Base-by-base conservation (phyloP, 208 protist species). In the Trypanosoma theileri region DNA sequence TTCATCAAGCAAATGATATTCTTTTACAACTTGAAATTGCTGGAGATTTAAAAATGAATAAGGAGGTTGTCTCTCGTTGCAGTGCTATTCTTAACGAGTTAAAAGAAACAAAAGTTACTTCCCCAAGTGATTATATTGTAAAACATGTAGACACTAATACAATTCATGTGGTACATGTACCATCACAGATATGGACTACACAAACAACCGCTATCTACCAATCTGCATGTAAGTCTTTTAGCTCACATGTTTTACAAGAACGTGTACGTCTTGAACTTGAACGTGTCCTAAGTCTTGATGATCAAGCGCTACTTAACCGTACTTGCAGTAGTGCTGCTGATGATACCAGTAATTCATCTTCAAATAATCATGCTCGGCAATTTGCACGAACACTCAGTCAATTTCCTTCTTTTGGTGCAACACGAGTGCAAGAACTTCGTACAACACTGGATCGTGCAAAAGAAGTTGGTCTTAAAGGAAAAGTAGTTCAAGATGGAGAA, bases 1-100 rank as follows among this genome's bases (percentile, higher is more conserved):
- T 94, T 50, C 85, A 87, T 26, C 75, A 75, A 1, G 81, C 80
- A 31, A 94, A 94, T 66, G 85, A 89, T 53, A 70, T 90, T 41
- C 44, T 94, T 7, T 50, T 81, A 22, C 56, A 65, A 17, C 74
- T 88, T 60, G 56, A 62, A 7, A 71, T 86, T 50, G 81, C 79
- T 10, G 63, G 79, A 42, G 71, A 83, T 60, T 41, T 59, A 1
- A 63, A 52, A 1, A 40, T 10, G 8, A 68, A 28, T 31, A 53
- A 61, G 31, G 64, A 69, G 17, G 26, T 61, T 45, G 71, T 76
- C 4, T 8, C n/a, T 17, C 48, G 58, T 46, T 66, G 71, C 28
- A 54, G 10, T 24, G 48, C 56, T 26, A 16, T 76, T 21, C 56
- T 76, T 46, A n/a, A 7, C 10, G 71, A 76, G 26, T 61, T 76